Evolutionary conservation across 2,329 filamentous ascomycete species (phyloP), one percentile per base, ranked within the genome.

Genomic region (Chaetomiaceae sp.): DNA sequence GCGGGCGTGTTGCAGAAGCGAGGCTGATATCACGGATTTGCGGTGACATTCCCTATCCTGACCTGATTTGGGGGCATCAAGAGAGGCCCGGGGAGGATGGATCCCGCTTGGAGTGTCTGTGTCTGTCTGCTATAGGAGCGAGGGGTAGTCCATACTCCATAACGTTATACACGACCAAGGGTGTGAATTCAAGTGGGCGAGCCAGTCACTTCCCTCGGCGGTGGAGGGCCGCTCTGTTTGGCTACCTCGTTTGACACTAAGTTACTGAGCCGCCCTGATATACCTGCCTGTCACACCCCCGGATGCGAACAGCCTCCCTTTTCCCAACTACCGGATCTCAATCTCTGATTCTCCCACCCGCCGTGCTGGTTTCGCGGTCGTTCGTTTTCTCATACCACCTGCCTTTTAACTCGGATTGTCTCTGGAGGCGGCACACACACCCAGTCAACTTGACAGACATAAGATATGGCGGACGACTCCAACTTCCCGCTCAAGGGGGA

Each of bases 401-500:
- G 20, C 6, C 12, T 29, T 47, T n/a, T 34, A 6, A 4, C 22
- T 29, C 17, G 31, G 4, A 25, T 37, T 11, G 36, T 33, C 43
- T 39, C 47, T n/a, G 40, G 52, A 47, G 31, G 37, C 44, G 44
- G 8, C 19, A 47, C 48, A 22, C 9, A 27, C 36, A 36, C 29
- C 44, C 22, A 23, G 25, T 25, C n/a, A 42, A 14, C 8, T 29
- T 15, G 5, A 39, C 15, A 38, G 22, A 25, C 34, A 40, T 39
- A 20, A 39, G 64, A 64, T 48, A 78, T 79, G 72, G 65, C 73
- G 38, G 62, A 71, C 48, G 72, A 71, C 29, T 64, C 64, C 6
- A 59, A 65, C 23, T 78, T 76, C 55, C 75, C 75, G 4, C 68
- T 78, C 53, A 69, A 74, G 22, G 75, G 72, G 2, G 70, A 75